Conservation (phyloP, 2,329 filamentous ascomycete genomes). For the Penicillium sp. region DNA sequence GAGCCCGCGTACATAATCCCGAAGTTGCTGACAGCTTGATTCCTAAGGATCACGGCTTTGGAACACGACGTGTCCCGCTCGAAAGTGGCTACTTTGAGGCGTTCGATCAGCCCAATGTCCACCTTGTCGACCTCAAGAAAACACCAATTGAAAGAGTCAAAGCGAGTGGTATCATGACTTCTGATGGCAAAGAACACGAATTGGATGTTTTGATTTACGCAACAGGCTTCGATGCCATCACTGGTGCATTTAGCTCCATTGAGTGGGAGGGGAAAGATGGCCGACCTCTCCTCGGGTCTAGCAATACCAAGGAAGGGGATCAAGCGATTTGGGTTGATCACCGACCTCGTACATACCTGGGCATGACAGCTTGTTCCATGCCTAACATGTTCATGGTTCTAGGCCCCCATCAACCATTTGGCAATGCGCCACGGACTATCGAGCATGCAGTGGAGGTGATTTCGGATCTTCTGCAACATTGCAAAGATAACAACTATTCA, state of each 20-base stretch:
- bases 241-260: constrained; percentile 42
- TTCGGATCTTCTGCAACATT: constrained; percentile 32
- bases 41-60: constrained; percentile 21
- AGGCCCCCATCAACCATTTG: constrained; percentile 51
- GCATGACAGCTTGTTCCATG: constrained; percentile 45
- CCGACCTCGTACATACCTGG: constrained; percentile 43
- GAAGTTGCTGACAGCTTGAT: constrained; percentile 18
- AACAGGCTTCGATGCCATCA: constrained; percentile 48
- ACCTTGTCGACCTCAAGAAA: constrained; percentile 30
- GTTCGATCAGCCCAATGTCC: constrained; percentile 37
- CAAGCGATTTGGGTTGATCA: constrained; percentile 21
- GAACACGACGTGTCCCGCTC: constrained; percentile 16
- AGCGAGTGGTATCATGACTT: constrained; percentile 39
- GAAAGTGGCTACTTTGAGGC: constrained; percentile 35
- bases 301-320: constrained; percentile 23
- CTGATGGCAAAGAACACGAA: constrained; percentile 39
- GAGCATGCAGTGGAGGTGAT: constrained; percentile 43
- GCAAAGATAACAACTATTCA: constrained; percentile 20
- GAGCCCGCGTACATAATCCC: constrained; percentile 17
- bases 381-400: constrained; percentile 57
- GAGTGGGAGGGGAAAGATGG: constrained; percentile 40
- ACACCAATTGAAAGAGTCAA: constrained; percentile 18
- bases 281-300: constrained; percentile 28
- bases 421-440: constrained; percentile 34
- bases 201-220: constrained; percentile 48